phyloP scores from a whole-genome alignment of 129 eudicot genomes.

The Artemisia tridentata region DNA sequence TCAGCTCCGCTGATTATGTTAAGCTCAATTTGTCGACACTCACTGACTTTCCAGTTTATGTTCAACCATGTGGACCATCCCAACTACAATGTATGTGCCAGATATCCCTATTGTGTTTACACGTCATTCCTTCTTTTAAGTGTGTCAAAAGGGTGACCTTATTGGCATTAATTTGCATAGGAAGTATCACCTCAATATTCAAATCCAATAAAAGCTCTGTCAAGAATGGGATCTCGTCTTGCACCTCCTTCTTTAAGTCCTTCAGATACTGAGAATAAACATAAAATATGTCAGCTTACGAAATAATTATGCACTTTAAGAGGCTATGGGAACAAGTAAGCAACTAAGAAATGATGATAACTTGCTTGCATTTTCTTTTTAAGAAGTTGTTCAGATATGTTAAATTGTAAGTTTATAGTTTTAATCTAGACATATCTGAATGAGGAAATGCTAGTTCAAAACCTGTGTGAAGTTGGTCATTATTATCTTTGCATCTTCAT shows the following conservation, averaged over 20 bases:
- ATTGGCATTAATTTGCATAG: neutral
- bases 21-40: too few relatives aligned
- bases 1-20: too few relatives aligned
- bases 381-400: neutral
- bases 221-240: slow-evolving; percentile 55
- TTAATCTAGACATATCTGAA: neutral
- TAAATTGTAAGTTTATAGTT: neutral
- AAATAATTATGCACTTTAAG: neutral
- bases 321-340: neutral
- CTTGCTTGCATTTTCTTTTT: neutral
- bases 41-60: too few relatives aligned
- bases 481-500: slow-evolving; percentile 49
- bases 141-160: too few relatives aligned
- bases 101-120: too few relatives aligned
- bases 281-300: neutral
- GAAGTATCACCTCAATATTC: slow-evolving; percentile 42
- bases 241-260: slow-evolving; percentile 60
- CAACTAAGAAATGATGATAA: neutral
- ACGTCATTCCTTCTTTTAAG: too few relatives aligned
- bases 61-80: too few relatives aligned
- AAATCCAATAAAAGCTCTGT: slow-evolving; percentile 50
- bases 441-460: neutral
- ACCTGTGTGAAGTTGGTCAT: slow-evolving; percentile 64
- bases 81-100: too few relatives aligned
- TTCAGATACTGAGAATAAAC: slow-evolving; percentile 46